A percentile compares a stretch with the other conserved stretches of the same genome.
Evolutionary conservation across 371 early-diverging fungal genomes (phyloP).

Genomic region (Entomophthora muscae): DNA sequence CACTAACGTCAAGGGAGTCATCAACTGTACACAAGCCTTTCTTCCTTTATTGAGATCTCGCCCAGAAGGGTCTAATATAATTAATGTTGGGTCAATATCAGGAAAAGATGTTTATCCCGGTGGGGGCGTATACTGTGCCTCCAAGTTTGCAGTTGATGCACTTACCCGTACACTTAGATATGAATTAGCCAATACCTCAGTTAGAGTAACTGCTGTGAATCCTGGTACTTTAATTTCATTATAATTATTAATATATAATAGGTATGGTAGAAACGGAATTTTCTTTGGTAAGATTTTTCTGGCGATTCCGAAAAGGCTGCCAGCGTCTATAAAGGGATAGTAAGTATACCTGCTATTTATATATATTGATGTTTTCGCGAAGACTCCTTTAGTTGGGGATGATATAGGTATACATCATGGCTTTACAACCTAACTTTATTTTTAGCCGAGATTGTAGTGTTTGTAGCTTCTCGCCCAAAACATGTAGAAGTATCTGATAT

Average conservation of each 20-base stretch:
- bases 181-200: slow-evolving; percentile 61
- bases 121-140: slow-evolving; percentile 80
- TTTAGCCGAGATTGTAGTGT: slow-evolving; percentile 59
- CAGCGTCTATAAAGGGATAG: slow-evolving; percentile 58
- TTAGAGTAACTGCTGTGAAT: slow-evolving; percentile 51
- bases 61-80: slow-evolving; percentile 49
- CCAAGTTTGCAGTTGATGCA: slow-evolving; percentile 80
- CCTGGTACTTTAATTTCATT: slow-evolving; percentile 26
- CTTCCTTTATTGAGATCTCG: slow-evolving; percentile 66
- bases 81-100: slow-evolving; percentile 74
- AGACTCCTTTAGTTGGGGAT: slow-evolving; percentile 15
- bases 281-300: slow-evolving; percentile 59
- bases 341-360: slow-evolving; percentile 12
- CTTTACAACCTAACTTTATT: no score
- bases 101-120: slow-evolving; percentile 49
- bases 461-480: slow-evolving; percentile 59
- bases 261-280: slow-evolving; percentile 84
- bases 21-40: slow-evolving; percentile 65
- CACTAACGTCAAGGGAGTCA: slow-evolving; percentile 78
- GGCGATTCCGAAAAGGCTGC: slow-evolving; percentile 69
- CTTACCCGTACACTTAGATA: slow-evolving; percentile 53
- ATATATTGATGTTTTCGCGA: background rate
- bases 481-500: slow-evolving; percentile 74
- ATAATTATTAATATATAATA: slow-evolving; percentile 7
- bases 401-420: slow-evolving; percentile 42